These are phyloP conservation scores for Cystobasidium slooffiae DNA, from an alignment of 1,284 basidiomycete species.

Conservation along the genomic window DNA sequence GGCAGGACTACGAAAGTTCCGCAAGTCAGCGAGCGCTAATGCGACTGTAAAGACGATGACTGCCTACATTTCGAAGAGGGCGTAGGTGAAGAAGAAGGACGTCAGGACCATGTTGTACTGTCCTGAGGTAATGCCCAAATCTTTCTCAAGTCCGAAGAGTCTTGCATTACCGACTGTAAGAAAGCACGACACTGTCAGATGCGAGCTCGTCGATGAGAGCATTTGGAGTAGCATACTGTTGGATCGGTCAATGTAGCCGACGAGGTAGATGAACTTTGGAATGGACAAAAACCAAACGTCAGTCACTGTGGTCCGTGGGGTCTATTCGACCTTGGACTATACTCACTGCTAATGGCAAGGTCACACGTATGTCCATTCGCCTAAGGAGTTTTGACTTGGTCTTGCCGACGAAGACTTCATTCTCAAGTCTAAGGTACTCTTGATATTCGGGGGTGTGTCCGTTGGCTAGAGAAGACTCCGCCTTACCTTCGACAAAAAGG, in stretches of 20 bases:
- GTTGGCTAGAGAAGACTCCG: constrained; percentile 13
- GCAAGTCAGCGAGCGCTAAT: not conserved
- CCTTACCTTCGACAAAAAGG: constrained; percentile 23
- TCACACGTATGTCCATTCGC: constrained; percentile 33
- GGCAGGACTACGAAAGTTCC: not conserved
- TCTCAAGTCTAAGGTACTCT: constrained; percentile 34
- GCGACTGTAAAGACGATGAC: not conserved
- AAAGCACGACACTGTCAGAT: not conserved
- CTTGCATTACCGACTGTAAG: constrained; percentile 31
- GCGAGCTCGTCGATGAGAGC: no score
- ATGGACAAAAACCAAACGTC: not conserved
- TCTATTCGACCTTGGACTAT: not conserved
- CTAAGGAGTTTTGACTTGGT: constrained; percentile 29
- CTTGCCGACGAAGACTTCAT: constrained; percentile 35
- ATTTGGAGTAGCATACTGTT: constrained; percentile 1
- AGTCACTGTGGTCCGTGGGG: not conserved
- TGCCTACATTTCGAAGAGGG: constrained; percentile 19
- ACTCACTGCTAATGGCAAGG: constrained; percentile 20
- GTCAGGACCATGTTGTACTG: constrained; percentile 36
- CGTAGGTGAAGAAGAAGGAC: constrained; percentile 34
- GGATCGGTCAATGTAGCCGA: constrained; percentile 34
- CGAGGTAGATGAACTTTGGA: constrained; percentile 24
- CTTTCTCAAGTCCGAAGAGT: constrained; percentile 31
- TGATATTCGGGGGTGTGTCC: constrained; percentile 26
- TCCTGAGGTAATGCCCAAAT: constrained; percentile 9